Conservation (phyloP, 345 rosid species). For the Eucalyptus brandiana region DNA sequence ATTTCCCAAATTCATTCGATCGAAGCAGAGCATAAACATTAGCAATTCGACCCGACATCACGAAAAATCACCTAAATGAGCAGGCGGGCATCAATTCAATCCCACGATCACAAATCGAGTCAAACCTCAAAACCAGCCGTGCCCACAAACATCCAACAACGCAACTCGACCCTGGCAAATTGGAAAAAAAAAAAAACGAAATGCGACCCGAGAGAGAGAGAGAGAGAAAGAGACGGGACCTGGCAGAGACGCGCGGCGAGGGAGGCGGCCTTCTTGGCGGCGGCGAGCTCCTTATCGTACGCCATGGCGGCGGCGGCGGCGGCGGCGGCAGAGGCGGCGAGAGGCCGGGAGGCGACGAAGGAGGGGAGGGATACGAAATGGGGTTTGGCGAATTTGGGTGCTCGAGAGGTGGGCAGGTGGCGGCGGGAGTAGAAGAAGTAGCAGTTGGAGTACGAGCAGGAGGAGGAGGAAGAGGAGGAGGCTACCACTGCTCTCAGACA, state of each 20-base stretch:
- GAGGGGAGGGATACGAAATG: not conserved
- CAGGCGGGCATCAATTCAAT: not conserved
- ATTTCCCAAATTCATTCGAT: not conserved
- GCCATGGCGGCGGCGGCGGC: conserved; percentile 27
- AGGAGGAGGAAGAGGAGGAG: not conserved
- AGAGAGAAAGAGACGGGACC: conserved; percentile 10
- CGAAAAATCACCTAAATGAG: not conserved
- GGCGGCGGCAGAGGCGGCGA: not conserved
- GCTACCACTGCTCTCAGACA: not conserved
- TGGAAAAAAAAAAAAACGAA: not conserved
- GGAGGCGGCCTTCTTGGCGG: conserved; percentile 87
- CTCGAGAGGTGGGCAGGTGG: not conserved
- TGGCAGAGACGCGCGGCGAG: conserved; percentile 92
- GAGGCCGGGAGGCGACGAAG: not conserved
- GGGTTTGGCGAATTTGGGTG: not conserved
- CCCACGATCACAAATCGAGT: not conserved
- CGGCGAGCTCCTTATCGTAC: conserved; percentile 74
- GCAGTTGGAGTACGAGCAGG: not conserved
- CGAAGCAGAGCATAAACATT: not conserved
- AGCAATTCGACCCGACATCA: not conserved
- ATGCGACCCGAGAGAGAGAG: not conserved
- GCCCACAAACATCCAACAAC: not conserved
- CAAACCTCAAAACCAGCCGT: not conserved
- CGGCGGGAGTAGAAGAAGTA: not conserved
- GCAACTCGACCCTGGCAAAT: not conserved